These are phyloP conservation scores for Epichloe coenophiala DNA, from an alignment of 2,329 filamentous ascomycete genomes.

Conservation along the genomic window DNA sequence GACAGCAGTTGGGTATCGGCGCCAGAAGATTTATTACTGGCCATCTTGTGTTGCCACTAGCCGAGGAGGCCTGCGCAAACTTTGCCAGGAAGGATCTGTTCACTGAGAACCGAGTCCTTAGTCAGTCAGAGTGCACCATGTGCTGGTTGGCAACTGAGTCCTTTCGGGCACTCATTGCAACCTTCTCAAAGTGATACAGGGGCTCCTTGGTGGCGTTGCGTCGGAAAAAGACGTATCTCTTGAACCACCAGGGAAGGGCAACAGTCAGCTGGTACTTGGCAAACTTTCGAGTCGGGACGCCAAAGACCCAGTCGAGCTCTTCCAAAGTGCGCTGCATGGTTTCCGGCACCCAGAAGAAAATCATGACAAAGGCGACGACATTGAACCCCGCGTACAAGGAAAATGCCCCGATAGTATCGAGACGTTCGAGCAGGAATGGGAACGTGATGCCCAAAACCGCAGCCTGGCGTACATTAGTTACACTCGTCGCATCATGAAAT, in stretches of 20 bases:
- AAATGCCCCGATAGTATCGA: conserved; percentile 25
- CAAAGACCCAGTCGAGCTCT: conserved; percentile 38
- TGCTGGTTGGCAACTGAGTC: not conserved
- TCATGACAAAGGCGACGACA: conserved; percentile 38
- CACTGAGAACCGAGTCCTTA: too few relatives aligned
- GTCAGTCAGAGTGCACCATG: conserved; percentile 2
- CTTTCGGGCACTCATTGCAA: conserved; percentile 7
- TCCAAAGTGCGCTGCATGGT: conserved; percentile 41
- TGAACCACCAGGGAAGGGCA: conserved; percentile 20
- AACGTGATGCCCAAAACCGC: conserved; percentile 37
- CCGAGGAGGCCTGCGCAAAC: not conserved
- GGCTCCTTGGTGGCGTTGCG: conserved; percentile 18
- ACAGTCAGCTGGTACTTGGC: conserved; percentile 22
- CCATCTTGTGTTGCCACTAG: not conserved
- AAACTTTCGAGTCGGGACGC: conserved; percentile 30
- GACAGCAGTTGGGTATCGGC: not conserved
- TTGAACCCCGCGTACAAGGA: conserved; percentile 44
- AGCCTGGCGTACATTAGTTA: conserved; percentile 12
- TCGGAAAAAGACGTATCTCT: conserved; percentile 19
- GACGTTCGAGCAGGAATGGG: conserved; percentile 29
- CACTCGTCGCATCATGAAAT: not conserved
- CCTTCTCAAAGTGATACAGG: conserved; percentile 23
- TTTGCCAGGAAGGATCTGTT: too few relatives aligned
- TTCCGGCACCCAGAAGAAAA: conserved; percentile 34
- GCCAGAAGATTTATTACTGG: not conserved